Base-by-base conservation (phyloP, 1,284 basidiomycete species). In the Papiliotrema flavescens region DNA sequence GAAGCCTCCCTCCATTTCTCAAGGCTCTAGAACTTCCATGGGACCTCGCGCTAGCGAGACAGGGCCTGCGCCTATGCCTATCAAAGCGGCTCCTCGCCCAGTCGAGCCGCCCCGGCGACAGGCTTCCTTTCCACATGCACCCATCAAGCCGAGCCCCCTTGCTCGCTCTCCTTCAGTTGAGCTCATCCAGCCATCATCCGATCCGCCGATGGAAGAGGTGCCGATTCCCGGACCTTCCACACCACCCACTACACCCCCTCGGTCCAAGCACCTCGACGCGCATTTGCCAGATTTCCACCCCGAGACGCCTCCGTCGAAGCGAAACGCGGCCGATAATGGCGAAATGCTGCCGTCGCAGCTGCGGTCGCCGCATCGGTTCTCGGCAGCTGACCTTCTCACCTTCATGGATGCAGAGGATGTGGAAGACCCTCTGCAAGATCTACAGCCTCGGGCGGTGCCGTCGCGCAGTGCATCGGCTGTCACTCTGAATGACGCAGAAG, bases 171-270 rank as follows among this genome's bases (percentile, higher is more conserved):
- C 46, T 4, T 48, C 46, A 28, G 20, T 48, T 5, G 46, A 48
- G 22, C 3, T 48, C 19, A 48, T 48, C 15, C 32, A 13, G 20
- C 46, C 46, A 15, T 48, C 46, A n/a, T 48, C 46, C 15, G 46
- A 48, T 37, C 23, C 23, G 17, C 46, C 26, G 22, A 48, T 48
- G 46, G 46, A 48, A 17, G 34, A 48, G 17, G 32, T 48, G 9
- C 20, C 42, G 42, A 44, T 44, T 11, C 46, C 46, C 6, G 46
- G 20, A 22, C 49, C 49, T 3, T 52, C 51, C 5, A 52, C 51
- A 19, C 51, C 51, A 11, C 51, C 51, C 37, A 34, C 19, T 26
- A 55, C 8, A 49, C 57, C 39, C 47, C 60, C 34, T 45, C 49
- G 17, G 28, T 32, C 28, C 5, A 32, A 32, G 28, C 28, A 32